A percentile compares a stretch with the other conserved stretches of the same genome.
Evolutionary conservation across 164 flowering plant species (phyloP).

Genomic region (Buxus sempervirens): DNA sequence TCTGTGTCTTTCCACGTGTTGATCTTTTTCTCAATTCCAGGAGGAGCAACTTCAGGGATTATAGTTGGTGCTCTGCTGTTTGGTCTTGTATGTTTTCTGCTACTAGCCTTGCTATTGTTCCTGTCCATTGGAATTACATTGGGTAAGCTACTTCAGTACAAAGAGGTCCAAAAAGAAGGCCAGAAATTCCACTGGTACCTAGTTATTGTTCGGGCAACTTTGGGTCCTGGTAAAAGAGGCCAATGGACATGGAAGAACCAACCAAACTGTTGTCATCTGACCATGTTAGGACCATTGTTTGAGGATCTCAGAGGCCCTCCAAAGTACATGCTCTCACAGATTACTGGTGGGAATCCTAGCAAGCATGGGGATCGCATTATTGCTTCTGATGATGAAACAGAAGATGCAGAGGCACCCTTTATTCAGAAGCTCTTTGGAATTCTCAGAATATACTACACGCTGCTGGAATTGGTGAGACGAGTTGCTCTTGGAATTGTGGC

Average conservation of each 20-base stretch:
- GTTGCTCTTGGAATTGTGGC: constrained; percentile 61
- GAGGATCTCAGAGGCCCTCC: constrained; percentile 96
- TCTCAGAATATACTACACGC: constrained; percentile 80
- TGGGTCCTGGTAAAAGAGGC: constrained; percentile 97
- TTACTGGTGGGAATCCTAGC: constrained; percentile 38
- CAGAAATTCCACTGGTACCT: constrained; percentile 75
- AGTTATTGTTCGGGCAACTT: constrained; percentile 63
- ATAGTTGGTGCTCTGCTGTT: constrained; percentile 57
- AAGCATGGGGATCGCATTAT: constrained; percentile 55
- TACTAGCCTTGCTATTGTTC: constrained; percentile 59
- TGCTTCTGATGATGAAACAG: constrained; percentile 93
- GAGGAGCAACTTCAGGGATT: constrained; percentile 49
- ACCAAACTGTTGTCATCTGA: constrained; percentile 38
- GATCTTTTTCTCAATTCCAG: constrained; percentile 25
- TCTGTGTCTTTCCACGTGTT: background rate
- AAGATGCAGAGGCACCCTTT: constrained; percentile 95
- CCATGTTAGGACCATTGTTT: constrained; percentile 71
- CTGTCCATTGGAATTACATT: constrained; percentile 81
- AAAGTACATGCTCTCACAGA: constrained; percentile 90
- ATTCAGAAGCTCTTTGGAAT: constrained; percentile 87
- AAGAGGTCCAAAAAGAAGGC: constrained; percentile 90
- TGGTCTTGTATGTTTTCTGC: constrained; percentile 33
- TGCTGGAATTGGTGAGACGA: constrained; percentile 61
- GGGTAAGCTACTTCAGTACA: constrained; percentile 87
- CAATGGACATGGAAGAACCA: constrained; percentile 94